Evolutionary conservation across 2,329 filamentous ascomycete genomes (phyloP).

Genomic region (Fusarium luffae): DNA sequence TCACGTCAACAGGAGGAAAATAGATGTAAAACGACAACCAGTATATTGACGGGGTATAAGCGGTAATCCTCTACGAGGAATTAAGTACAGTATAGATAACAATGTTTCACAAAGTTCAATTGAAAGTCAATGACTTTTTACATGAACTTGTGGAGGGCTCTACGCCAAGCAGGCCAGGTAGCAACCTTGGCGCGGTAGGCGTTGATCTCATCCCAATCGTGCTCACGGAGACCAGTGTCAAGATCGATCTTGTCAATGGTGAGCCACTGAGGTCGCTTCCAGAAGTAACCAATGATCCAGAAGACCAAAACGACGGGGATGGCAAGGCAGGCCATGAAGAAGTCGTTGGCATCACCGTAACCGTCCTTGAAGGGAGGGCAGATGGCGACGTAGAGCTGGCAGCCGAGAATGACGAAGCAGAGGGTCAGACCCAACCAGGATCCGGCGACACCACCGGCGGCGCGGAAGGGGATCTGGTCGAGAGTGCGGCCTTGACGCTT

Average conservation of each 20-base stretch:
- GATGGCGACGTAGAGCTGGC: slow-evolving; percentile 64
- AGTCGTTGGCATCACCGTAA: slow-evolving; percentile 57
- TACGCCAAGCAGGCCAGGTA: slow-evolving; percentile 61
- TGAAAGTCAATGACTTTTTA: not conserved
- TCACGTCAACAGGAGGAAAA: not conserved
- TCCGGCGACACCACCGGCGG: slow-evolving; percentile 68
- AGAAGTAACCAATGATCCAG: slow-evolving; percentile 67
- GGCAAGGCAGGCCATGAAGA: slow-evolving; percentile 66
- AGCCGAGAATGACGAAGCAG: slow-evolving; percentile 63
- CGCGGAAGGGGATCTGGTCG: slow-evolving; percentile 73
- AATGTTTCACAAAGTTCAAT: not conserved
- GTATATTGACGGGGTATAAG: slow-evolving; percentile 37
- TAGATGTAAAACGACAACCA: not conserved
- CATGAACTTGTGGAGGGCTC: slow-evolving; percentile 34
- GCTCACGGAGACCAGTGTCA: slow-evolving; percentile 71
- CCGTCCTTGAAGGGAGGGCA: slow-evolving; percentile 49
- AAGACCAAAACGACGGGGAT: slow-evolving; percentile 65
- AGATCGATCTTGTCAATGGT: slow-evolving; percentile 71
- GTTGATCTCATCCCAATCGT: slow-evolving; percentile 72
- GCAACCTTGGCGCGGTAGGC: slow-evolving; percentile 61
- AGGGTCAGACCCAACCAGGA: slow-evolving; percentile 71
- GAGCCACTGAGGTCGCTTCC: slow-evolving; percentile 73
- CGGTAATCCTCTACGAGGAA: slow-evolving; percentile 10
- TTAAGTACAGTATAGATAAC: slow-evolving; percentile 13
- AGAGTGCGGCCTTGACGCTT: slow-evolving; percentile 65